Percentiles rank a stretch among this genome's conserved stretches.
Conservation (phyloP, 2,329 filamentous ascomycete species). For the Xylaria sp. region DNA sequence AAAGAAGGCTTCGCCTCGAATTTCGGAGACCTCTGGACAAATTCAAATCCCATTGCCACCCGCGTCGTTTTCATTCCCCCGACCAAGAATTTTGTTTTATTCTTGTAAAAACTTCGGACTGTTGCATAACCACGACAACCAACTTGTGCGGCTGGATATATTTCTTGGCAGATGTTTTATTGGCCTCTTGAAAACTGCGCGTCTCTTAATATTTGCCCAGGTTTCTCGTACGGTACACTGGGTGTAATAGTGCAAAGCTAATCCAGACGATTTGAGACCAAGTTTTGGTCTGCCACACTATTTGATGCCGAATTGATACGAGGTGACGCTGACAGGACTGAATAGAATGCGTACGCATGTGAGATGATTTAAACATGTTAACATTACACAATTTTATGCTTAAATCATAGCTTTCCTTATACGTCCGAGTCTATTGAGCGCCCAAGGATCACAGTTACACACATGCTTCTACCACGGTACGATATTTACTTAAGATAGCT, state of each 20-base stretch:
- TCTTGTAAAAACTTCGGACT: conserved; percentile 42
- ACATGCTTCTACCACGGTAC: not conserved
- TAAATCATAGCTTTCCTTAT: not conserved
- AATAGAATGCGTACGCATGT: not conserved
- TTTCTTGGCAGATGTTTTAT: conserved; percentile 47
- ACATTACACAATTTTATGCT: not conserved
- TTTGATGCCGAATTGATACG: not conserved
- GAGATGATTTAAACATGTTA: not conserved
- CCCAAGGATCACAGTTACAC: not conserved
- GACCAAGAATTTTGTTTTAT: conserved; percentile 37
- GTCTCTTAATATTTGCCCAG: no score
- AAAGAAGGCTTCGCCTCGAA: conserved; percentile 4
- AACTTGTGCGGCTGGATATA: not conserved
- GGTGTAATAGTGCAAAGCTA: conserved; percentile 40
- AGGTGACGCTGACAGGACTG: not conserved
- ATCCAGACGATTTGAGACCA: conserved; percentile 42
- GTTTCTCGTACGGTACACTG: conserved; percentile 25
- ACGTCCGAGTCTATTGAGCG: no score
- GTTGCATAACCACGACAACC: not conserved
- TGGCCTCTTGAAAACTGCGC: conserved; percentile 43
- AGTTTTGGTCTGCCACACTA: conserved; percentile 47
- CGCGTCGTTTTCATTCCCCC: conserved; percentile 35
- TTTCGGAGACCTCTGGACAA: conserved; percentile 36
- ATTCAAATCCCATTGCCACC: conserved; percentile 38
- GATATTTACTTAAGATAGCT: not conserved